Evolutionary conservation across 2,329 filamentous ascomycete genomes (phyloP), one percentile per base, ranked within the genome.

Genomic region (Lachnum nothofagi): DNA sequence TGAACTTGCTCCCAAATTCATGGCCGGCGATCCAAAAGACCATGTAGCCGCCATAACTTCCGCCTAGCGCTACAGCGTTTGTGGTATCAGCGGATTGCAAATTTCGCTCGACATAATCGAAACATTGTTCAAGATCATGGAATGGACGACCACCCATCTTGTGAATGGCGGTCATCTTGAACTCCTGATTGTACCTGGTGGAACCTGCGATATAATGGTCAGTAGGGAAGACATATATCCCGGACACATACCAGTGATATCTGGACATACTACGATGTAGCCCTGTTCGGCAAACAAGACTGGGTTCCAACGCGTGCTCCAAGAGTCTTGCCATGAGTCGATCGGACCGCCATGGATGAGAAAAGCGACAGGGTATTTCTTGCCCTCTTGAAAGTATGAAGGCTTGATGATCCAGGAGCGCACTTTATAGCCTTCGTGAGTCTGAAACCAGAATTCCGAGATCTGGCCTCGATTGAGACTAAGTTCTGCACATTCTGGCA

Each of bases 21-120:
- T 91, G 84, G 10, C 90, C 90, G 67, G 94, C 87, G 60, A 95
- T 88, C 88, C 89, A 94, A 66, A 93, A 86, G 55, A 86, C 81
- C 83, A 88, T 86, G 60, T 80, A 86, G 10, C 84, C 84, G 25
- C 84, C 84, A 58, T 86, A 88, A 10, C 78, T 82, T 1, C 83
- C 86, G 6, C 86, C 87, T 0, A 88, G 68, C 1, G 83, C 85
- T 1, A 91, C 85, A 1, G 85, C 80, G 9, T 79, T 75, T 5
- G 72, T 65, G 0, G 78, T 83, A 62, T 91, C 86, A 29, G 88
- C 78, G 56, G 82, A 86, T 1, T 71, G 63, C 58, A 89, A 66
- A 46, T 84, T 73, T 25, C 78, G 68, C 53, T 77, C 74, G 39
- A 94, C 76, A 65, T 86, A 80, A 55, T 90, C 82, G 63, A 88